These are phyloP conservation scores for Epichloe aotearoae DNA, from an alignment of 2,329 filamentous ascomycete genomes.

Conservation along the genomic window DNA sequence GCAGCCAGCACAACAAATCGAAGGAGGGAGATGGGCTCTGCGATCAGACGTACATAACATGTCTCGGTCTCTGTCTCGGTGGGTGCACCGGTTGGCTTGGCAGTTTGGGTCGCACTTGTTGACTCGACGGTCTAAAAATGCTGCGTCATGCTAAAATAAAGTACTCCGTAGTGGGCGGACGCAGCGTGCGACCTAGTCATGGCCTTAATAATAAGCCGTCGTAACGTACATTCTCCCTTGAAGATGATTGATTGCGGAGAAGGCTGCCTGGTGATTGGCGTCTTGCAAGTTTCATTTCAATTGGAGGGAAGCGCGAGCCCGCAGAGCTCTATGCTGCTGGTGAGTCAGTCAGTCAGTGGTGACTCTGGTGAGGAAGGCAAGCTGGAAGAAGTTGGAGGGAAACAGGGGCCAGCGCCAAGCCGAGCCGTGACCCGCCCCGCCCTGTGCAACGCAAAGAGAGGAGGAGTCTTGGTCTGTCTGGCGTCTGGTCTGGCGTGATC, in stretches of 20 bases:
- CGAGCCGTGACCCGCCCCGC: too few relatives aligned
- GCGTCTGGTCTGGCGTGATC: too few relatives aligned
- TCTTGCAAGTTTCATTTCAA: not conserved
- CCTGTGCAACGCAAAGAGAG: too few relatives aligned
- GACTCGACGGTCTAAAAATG: not conserved
- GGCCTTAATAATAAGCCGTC: not conserved
- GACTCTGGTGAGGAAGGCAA: too few relatives aligned
- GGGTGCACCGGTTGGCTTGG: not conserved
- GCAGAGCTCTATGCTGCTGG: too few relatives aligned
- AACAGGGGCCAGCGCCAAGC: too few relatives aligned
- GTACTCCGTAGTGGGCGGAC: not conserved
- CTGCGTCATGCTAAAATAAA: not conserved
- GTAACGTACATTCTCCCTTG: too few relatives aligned
- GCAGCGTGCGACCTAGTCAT: not conserved
- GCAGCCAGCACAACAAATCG: not conserved
- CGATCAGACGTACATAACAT: not conserved
- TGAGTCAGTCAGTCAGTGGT: too few relatives aligned
- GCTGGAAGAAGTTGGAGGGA: too few relatives aligned
- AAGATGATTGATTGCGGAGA: too few relatives aligned
- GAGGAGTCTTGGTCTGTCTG: too few relatives aligned
- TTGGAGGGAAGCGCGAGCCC: not conserved
- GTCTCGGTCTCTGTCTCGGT: conserved; percentile 1
- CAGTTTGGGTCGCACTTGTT: not conserved
- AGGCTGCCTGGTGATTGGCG: too few relatives aligned
- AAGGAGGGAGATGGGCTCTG: not conserved